Conservation (phyloP, 1,284 basidiomycete genomes). For the Somion occarium region DNA sequence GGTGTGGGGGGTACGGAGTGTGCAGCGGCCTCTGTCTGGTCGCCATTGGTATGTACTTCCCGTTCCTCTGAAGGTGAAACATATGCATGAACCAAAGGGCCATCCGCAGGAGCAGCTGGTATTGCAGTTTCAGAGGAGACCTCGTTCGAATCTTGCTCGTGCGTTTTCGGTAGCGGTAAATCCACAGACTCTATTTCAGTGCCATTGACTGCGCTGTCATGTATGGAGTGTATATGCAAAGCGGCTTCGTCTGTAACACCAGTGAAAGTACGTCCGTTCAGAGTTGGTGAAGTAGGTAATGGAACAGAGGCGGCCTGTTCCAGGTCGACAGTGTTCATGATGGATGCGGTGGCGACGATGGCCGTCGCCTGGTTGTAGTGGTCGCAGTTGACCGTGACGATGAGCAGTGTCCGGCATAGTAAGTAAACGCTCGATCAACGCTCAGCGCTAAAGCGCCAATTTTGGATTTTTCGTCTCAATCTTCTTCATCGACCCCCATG, state of each 20-base stretch:
- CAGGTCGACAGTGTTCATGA: constrained; percentile 23
- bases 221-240: constrained; percentile 8
- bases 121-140: background rate
- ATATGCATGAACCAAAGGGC: background rate
- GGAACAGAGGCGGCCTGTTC: constrained; percentile 23
- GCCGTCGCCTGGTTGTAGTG: constrained; percentile 4
- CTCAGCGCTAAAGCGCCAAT: background rate
- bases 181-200: constrained; percentile 5
- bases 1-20: constrained; percentile 22
- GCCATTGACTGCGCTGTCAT: background rate
- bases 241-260: constrained; percentile 14
- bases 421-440: background rate
- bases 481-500: constrained; percentile 11
- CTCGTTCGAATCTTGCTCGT: constrained; percentile 7
- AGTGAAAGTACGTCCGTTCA: constrained; percentile 13
- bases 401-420: background rate
- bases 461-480: background rate
- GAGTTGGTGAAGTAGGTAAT: constrained; percentile 20
- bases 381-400: constrained; percentile 10
- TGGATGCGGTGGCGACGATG: constrained; percentile 8
- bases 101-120: background rate
- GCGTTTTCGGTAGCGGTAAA: constrained; percentile 19
- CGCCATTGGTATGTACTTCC: no score
- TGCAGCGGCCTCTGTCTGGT: background rate
- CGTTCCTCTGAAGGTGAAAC: background rate